Evolutionary conservation across 78 protist species (phyloP), one percentile per base, ranked within the genome.

Genomic region (Corallochytrium limacisporum): DNA sequence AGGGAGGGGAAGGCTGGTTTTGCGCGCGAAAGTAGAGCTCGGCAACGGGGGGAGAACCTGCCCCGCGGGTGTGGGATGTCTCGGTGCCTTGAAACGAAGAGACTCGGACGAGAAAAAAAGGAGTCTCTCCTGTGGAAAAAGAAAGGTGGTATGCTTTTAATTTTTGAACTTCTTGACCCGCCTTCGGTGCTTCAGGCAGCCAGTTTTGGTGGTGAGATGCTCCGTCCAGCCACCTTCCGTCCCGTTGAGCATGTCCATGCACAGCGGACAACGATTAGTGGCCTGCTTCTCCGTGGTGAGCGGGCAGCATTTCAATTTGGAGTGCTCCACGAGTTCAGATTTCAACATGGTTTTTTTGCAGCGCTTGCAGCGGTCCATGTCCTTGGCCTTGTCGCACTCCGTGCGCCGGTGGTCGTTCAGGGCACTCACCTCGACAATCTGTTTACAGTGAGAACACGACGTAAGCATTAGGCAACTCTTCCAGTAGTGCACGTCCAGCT

Each of bases 381-480:
- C 20, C 42, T 24, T 42, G n/a, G 12, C 4, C 33, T 9, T 2
- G 18, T 54, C 61, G 61, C 61, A 54, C 40, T 54, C 61, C 5
- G 2, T 9, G 32, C 15, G 40, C 18, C 4, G 40, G 13, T 54
- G 61, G 29, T 33, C 40, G 37, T 12, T 15, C 42, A 54, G 40
- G 24, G 20, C 20, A 1, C 46, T 1, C 10, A 54, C 61, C 40
- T 54, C 61, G 15, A 54, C 61, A 33, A 33, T 54, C 61, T 54
- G 42, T 5, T 20, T 1, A 6, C 7, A 32, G 40, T 12, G 51
- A 40, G 7, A n/a, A 55, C 81, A 75, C 24, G 32, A 28, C 35
- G 24, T 48, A 15, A 75, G 75, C 71, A 75, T 47, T 9, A 74
- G 81, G 39, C 81, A 75, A 0, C 33, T 16, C 32, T 49, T 18